These are phyloP conservation scores for Fusarium udum DNA, from an alignment of 2,329 filamentous ascomycete species.

Conservation along the genomic window DNA sequence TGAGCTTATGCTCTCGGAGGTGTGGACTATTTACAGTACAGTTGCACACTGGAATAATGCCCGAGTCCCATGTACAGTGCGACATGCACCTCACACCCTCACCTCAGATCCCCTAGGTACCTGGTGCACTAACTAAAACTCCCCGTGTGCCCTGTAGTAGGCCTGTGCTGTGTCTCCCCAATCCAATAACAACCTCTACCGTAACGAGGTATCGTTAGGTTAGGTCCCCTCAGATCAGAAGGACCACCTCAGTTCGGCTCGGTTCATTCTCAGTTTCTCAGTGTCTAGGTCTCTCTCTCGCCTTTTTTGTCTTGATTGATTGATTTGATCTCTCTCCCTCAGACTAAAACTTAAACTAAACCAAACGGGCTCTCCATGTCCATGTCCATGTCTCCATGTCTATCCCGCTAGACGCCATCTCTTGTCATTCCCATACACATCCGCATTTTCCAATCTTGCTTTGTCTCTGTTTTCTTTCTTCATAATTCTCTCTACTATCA, in stretches of 20 bases:
- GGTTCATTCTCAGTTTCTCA: not conserved
- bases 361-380: constrained; percentile 22
- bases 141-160: constrained; percentile 27
- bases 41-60: not conserved
- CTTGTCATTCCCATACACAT: constrained; percentile 37
- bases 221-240: constrained; percentile 29
- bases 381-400: constrained; percentile 16
- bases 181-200: constrained; percentile 34
- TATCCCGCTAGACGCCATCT: constrained; percentile 23
- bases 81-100: not conserved
- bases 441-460: constrained; percentile 32
- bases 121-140: constrained; percentile 29
- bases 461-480: constrained; percentile 35
- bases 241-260: constrained; percentile 14
- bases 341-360: constrained; percentile 22
- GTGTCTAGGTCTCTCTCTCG: constrained; percentile 7
- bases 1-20: constrained; percentile 33
- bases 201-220: constrained; percentile 17
- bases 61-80: constrained; percentile 14
- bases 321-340: constrained; percentile 36
- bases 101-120: constrained; percentile 12
- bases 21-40: constrained; percentile 25
- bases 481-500: constrained; percentile 32
- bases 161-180: constrained; percentile 29
- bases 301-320: constrained; percentile 10